Conservation (phyloP, 2,329 filamentous ascomycete genomes). For the Fusarium algeriense region DNA sequence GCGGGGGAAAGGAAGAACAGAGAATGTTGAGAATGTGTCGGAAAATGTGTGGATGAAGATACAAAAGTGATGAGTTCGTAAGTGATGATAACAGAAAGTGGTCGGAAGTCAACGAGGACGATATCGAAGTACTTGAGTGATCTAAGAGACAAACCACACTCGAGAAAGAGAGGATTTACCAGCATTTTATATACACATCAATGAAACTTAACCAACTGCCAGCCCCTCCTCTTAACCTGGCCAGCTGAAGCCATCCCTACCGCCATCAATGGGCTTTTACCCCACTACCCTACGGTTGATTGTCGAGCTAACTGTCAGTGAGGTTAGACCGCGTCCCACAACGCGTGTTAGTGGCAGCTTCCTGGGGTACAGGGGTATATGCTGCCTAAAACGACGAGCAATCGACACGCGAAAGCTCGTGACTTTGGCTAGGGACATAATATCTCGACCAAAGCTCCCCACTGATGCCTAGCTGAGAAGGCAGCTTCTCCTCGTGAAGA, state of each 20-base stretch:
- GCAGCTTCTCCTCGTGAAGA: neutral
- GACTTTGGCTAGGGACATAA: conserved; percentile 14
- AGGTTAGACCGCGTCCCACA: conserved; percentile 29
- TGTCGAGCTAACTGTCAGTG: conserved; percentile 10
- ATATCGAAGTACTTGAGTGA: neutral
- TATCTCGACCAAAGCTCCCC: neutral
- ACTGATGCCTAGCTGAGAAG: conserved; percentile 42
- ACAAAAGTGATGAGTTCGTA: conserved; percentile 1
- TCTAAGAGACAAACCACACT: neutral
- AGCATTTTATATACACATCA: conserved; percentile 39
- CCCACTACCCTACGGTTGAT: conserved; percentile 21
- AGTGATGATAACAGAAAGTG: neutral
- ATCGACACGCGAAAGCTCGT: conserved; percentile 44
- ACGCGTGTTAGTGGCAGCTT: conserved; percentile 22
- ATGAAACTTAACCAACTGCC: neutral
- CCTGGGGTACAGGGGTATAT: conserved; percentile 27
- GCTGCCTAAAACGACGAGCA: conserved; percentile 41
- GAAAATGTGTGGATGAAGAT: neutral
- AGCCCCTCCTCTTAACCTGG: neutral
- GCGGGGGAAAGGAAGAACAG: neutral
- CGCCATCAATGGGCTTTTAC: conserved; percentile 5
- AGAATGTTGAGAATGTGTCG: neutral
- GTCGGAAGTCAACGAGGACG: neutral
- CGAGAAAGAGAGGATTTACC: neutral
- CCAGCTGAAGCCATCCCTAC: conserved; percentile 32